Evolutionary conservation across 2,329 filamentous ascomycete genomes (phyloP), one percentile per base, ranked within the genome.

Genomic region (Aspergillus quadrilineatus): DNA sequence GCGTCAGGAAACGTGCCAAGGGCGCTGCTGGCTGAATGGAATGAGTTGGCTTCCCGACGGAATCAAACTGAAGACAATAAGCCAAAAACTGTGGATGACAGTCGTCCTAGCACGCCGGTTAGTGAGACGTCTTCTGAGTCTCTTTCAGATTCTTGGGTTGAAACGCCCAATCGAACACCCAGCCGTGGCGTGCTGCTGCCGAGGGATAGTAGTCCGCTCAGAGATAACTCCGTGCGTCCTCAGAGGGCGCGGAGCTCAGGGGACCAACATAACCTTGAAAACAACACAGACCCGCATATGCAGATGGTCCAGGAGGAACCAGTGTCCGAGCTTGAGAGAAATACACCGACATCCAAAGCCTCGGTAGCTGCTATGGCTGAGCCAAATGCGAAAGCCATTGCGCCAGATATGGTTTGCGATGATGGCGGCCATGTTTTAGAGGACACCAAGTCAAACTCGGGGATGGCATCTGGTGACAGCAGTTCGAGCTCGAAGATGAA

Each of bases 21-120:
- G 49, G 43, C 44, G 14, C 65, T 76, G 17, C 56, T 77, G 15
- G 55, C 60, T n/a, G 54, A 67, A 57, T 77, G 75, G 75, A 76
- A 76, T 54, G 30, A 56, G 1, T 63, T 69, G 46, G 68, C 64
- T 14, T 50, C 56, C 15, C 43, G 51, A 39, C 60, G 58, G 34
- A 51, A 17, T 12, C 47, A 17, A 9, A 43, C 41, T 6, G n/a
- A 49, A 12, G 32, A 49, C 6, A 41, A 44, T 14, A 29, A 28
- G 15, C 15, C 15, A 32, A 28, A 52, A 29, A 36, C 36, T 15
- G 15, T 55, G 6, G 53, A 28, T 10, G 12, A 51, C 6, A 28
- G 42, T 28, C 32, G 6, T 4, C 30, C 14, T 17, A 37, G 53
- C 14, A 65, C 56, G 26, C 53, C 62, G 28, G 59, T 44, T 12